Base-by-base conservation (phyloP, 2,329 filamentous ascomycete species). In the Akanthomyces lecanii region DNA sequence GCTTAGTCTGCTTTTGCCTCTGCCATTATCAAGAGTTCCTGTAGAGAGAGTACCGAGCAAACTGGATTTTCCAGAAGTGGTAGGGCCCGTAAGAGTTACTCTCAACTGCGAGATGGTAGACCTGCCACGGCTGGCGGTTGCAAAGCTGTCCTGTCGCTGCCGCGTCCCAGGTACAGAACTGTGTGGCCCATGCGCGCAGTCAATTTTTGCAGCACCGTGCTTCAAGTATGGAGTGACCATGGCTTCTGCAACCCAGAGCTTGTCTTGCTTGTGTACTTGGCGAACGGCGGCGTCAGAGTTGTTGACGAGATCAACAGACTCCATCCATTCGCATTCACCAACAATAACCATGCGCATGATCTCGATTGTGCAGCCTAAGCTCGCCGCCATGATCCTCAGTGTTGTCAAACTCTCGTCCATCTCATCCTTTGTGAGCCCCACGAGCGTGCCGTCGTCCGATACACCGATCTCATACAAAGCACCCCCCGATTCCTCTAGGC, bases 401-500 rank as follows among this genome's bases (percentile, higher is more conserved):
- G 93, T 97, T 48, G 84, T 84, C 65, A 98, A 81, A 72, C 92
- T 97, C 75, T 98, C 94, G 65, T 94, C 86, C 82, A 99, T 85
- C 75, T 99, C 95, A 71, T 97, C 92, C 67, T 90, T 87, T 2
- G 91, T 90, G 53, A 99, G 80, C 0, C 95, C 95, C 48, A 97
- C 86, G 63, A 99, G 87, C 0, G 89, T 92, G 8, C 95, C 95
- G 77, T 98, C 92, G 73, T 99, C 95, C 33, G 93, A 90, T 11
- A 99, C 92, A 0, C 95, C 95, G 73, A 99, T 96, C 74, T 99
- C 94, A 69, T 99, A 99, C 56, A 98, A 76, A 1, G 95, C 95
- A 5, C 95, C 95, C 67, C 91, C 89, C 18, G 92, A 97, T 73
- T 97, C 93, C 72, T 98, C 94, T 10, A 99, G 79, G 0, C 95